Conservation (phyloP, 2,329 filamentous ascomycete genomes). For the Aspergillus piperis region DNA sequence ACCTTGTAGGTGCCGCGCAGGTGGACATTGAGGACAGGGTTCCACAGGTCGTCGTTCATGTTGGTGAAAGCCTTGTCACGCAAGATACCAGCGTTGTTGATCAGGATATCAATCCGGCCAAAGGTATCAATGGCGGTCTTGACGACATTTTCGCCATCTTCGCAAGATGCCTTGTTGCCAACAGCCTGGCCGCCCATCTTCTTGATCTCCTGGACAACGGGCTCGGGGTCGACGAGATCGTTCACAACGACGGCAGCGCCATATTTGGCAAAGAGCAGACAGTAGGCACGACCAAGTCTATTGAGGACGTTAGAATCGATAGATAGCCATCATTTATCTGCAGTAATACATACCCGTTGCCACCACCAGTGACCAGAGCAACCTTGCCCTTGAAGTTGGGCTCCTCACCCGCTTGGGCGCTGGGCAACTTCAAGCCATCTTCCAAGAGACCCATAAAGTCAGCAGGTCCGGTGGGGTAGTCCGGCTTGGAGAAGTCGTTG, state of each 20-base stretch:
- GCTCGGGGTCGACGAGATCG: slow-evolving; percentile 89
- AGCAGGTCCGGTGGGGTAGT: slow-evolving; percentile 79
- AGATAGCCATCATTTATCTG: neutral
- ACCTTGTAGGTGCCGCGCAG: slow-evolving; percentile 93
- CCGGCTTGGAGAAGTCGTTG: slow-evolving; percentile 78
- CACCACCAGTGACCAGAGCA: slow-evolving; percentile 82
- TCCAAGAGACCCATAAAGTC: slow-evolving; percentile 88
- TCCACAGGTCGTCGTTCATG: slow-evolving; percentile 94
- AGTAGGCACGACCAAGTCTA: slow-evolving; percentile 87
- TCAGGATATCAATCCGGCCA: slow-evolving; percentile 88
- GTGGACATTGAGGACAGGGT: slow-evolving; percentile 89
- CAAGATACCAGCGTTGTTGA: slow-evolving; percentile 98
- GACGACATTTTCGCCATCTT: slow-evolving; percentile 87
- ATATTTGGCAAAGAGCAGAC: slow-evolving; percentile 79
- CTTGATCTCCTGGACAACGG: slow-evolving; percentile 88
- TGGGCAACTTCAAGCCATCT: slow-evolving; percentile 74
- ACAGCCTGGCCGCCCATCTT: slow-evolving; percentile 85
- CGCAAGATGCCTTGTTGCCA: slow-evolving; percentile 88
- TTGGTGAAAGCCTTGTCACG: slow-evolving; percentile 97
- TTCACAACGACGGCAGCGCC: slow-evolving; percentile 90
- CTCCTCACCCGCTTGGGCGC: slow-evolving; percentile 71
- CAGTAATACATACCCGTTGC: slow-evolving; percentile 64
- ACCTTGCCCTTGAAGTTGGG: slow-evolving; percentile 83
- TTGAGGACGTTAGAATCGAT: slow-evolving; percentile 21
- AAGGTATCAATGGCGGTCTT: slow-evolving; percentile 92